Evolutionary conservation across 1,139 yeast species (phyloP), one percentile per base, ranked within the genome.

Genomic region (Zygoascus meyerae): DNA sequence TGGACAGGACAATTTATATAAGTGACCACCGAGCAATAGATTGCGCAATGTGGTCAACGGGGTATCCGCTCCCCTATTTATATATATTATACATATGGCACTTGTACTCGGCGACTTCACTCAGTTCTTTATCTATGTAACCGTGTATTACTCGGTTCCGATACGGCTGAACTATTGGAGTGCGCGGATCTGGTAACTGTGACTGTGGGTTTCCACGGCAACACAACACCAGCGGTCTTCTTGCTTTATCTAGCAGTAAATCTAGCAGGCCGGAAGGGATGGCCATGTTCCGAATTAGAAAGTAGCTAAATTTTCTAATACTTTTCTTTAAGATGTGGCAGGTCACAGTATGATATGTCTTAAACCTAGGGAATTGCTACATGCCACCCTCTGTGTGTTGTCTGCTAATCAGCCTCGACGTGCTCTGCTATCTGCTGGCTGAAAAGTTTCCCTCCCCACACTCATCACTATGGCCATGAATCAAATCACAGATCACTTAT

Each of bases 401-500:
- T 26, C 18, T 18, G 10, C 26, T n/a, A 8, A 35, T 16, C 18
- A 18, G 26, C 15, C 38, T 11, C 26, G 29, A 17, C 26, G 15
- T 28, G 38, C 17, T 15, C 18, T 35, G 29, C 17, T 17, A 7
- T 10, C 28, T 35, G 38, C 28, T 4, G 15, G 10, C 14, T 35
- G 38, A 35, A 35, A 35, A 35, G 7, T 18, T 6, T 3, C 18
- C 6, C 15, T 31, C 34, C 18, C 26, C 26, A 26, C 38, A 15
- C 37, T 40, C 36, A 15, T 40, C 37, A 31, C 44, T 8, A 48
- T 48, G 51, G 51, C 51, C 14, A 60, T 64, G 60, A 53, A 63
- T 48, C 55, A 59, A 51, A 61, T 66, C 17, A 56, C 61, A 28
- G 65, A 60, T 46, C 48, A 62, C 37, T 48, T 66, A 21, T 64